These are phyloP conservation scores for Lagenaria siceraria DNA, from an alignment of 306 rosid species.

Conservation along the genomic window DNA sequence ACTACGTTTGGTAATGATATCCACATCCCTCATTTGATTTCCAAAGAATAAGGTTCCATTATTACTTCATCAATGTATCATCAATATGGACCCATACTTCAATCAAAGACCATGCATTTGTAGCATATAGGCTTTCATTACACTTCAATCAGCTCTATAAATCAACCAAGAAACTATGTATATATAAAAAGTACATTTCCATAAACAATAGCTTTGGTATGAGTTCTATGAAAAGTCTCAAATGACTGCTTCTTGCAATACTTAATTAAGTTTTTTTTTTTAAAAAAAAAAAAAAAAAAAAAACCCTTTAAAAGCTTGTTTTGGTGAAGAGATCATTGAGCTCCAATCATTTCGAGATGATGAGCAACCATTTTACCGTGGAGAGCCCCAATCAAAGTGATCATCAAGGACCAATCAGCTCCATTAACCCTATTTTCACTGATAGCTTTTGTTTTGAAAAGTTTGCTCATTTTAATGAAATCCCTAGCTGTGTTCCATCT, in stretches of 20 bases:
- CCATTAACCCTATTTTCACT: slow-evolving; percentile 7
- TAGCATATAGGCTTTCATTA: not conserved
- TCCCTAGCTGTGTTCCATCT: not conserved
- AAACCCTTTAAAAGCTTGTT: not conserved
- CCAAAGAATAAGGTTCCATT: not conserved
- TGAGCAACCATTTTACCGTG: slow-evolving; percentile 5
- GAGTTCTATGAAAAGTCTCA: too few relatives aligned
- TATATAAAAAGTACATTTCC: not conserved
- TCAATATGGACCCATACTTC: slow-evolving; percentile 1
- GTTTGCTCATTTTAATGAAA: slow-evolving; percentile 9
- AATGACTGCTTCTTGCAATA: not conserved
- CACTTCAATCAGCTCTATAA: not conserved
- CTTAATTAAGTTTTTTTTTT: not conserved
- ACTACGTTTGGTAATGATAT: not conserved
- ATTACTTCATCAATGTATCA: not conserved
- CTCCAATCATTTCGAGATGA: slow-evolving; percentile 1
- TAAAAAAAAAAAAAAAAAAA: too few relatives aligned
- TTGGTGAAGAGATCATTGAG: not conserved
- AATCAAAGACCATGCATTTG: not conserved
- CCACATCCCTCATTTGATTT: not conserved
- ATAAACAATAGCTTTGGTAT: not conserved
- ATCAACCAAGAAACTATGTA: not conserved
- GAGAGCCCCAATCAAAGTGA: slow-evolving; percentile 9
- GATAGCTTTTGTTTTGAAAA: slow-evolving; percentile 5
- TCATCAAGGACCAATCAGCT: slow-evolving; percentile 6